A percentile compares a stretch with the other conserved stretches of the same genome.
These are phyloP conservation scores for Dispira parvispora DNA, from an alignment of 192 early-diverging fungal species.

Conservation along the genomic window DNA sequence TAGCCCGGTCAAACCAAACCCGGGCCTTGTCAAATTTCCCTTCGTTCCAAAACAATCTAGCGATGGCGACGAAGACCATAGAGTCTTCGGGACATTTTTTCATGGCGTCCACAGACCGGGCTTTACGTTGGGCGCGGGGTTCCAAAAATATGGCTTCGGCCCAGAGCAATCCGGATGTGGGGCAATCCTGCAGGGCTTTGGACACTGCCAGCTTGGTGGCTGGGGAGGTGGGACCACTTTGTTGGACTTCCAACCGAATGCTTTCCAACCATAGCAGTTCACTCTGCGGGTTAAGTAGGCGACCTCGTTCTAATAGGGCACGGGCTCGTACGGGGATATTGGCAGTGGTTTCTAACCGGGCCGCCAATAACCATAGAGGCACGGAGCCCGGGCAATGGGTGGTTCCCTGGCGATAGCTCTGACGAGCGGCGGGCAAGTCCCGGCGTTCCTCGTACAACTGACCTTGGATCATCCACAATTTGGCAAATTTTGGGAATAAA, in stretches of 20 bases:
- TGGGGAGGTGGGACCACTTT: constrained; percentile 34
- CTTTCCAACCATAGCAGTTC: constrained; percentile 79
- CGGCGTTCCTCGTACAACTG: constrained; percentile 50
- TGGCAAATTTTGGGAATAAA: constrained; percentile 59
- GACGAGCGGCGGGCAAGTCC: constrained; percentile 42
- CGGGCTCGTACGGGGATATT: constrained; percentile 54
- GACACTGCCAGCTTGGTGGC: constrained; percentile 62
- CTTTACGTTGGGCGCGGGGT: constrained; percentile 69
- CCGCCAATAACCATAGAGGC: constrained; percentile 65
- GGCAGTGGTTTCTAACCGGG: constrained; percentile 59
- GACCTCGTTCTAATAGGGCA: constrained; percentile 66
- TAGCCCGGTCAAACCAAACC: constrained; percentile 76
- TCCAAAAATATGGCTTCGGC: constrained; percentile 75
- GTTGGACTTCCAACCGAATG: constrained; percentile 56
- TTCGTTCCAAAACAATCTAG: constrained; percentile 86
- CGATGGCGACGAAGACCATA: constrained; percentile 59
- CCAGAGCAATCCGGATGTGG: constrained; percentile 71
- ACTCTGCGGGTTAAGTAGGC: constrained; percentile 64
- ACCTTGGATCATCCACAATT: constrained; percentile 90
- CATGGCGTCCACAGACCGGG: constrained; percentile 75
- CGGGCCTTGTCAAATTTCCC: constrained; percentile 85
- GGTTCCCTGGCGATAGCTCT: constrained; percentile 50
- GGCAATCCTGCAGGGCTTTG: constrained; percentile 89
- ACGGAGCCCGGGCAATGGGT: constrained; percentile 60
- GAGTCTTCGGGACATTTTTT: constrained; percentile 83